Percentiles rank a stretch among this genome's conserved stretches.
Evolutionary conservation across 306 rosid species (phyloP).

Genomic region (Prosopis cineraria): DNA sequence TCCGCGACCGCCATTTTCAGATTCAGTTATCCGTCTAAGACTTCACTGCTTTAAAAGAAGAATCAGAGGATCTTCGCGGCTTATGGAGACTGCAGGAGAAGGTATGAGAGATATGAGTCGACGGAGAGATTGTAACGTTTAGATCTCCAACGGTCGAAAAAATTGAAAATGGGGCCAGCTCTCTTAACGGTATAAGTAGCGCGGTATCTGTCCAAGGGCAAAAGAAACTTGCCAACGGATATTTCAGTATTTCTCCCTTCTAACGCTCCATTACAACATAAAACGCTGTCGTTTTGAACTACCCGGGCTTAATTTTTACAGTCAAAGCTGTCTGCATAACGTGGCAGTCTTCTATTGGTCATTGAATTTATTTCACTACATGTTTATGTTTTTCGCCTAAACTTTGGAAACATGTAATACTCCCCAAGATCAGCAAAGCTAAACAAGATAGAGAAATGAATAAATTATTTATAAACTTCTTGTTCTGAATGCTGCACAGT

Average conservation of each 20-base stretch:
- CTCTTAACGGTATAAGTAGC: constrained; percentile 11
- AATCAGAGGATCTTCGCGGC: neutral
- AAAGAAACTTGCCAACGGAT: constrained; percentile 3
- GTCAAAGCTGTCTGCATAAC: neutral
- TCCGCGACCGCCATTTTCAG: constrained; percentile 50
- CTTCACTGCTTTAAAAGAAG: neutral
- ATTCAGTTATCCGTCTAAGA: neutral
- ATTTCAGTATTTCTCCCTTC: neutral
- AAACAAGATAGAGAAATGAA: no score
- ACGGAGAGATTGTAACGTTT: constrained; percentile 1
- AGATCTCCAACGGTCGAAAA: constrained; percentile 22
- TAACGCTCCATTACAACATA: neutral
- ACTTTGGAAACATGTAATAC: neutral
- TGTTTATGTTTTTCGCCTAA: neutral
- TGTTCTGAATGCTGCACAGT: no score
- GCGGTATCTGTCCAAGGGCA: neutral
- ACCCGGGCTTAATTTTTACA: neutral
- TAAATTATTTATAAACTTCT: no score
- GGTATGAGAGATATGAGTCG: neutral
- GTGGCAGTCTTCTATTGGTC: neutral
- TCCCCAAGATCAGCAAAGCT: neutral
- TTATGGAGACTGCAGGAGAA: neutral
- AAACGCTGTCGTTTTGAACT: neutral
- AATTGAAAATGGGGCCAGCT: constrained; percentile 3
- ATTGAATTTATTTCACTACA: neutral